A percentile compares a stretch with the other conserved stretches of the same genome.
phyloP scores from a whole-genome alignment of 2,329 filamentous ascomycete genomes.

The Pseudocercospora crystallina region DNA sequence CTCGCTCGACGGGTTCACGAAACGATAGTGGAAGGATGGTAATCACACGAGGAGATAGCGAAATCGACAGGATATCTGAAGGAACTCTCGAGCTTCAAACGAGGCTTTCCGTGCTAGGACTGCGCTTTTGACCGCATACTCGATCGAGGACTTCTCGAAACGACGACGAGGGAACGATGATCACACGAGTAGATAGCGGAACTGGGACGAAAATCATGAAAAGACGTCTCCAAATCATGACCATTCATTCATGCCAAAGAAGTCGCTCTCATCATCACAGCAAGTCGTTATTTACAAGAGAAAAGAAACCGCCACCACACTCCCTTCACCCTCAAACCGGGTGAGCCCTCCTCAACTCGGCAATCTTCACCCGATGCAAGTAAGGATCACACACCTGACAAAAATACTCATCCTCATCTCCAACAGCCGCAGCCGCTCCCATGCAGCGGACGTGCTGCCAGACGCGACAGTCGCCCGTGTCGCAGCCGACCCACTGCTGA shows the following conservation, averaged over 20 bases:
- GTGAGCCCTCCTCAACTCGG: constrained; percentile 14
- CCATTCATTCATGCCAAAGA: not conserved
- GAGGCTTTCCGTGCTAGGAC: too few species aligned
- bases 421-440: constrained; percentile 11
- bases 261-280: not conserved
- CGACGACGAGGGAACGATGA: too few species aligned
- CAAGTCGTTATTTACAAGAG: too few species aligned
- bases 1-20: too few species aligned
- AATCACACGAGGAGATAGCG: too few species aligned
- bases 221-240: not conserved
- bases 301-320: not conserved
- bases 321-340: not conserved
- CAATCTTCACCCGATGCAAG: constrained; percentile 18
- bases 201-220: not conserved
- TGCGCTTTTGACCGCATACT: too few species aligned
- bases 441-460: constrained; percentile 34
- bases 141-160: too few species aligned
- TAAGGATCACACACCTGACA: constrained; percentile 31
- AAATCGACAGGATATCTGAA: too few species aligned
- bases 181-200: too few species aligned
- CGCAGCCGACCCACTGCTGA: constrained; percentile 26
- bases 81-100: too few species aligned
- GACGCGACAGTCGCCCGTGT: constrained; percentile 22
- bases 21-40: too few species aligned
- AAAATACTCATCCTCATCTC: constrained; percentile 17